Conservation (phyloP, 2,329 filamentous ascomycete genomes). For the Neonectria neomacrospora region DNA sequence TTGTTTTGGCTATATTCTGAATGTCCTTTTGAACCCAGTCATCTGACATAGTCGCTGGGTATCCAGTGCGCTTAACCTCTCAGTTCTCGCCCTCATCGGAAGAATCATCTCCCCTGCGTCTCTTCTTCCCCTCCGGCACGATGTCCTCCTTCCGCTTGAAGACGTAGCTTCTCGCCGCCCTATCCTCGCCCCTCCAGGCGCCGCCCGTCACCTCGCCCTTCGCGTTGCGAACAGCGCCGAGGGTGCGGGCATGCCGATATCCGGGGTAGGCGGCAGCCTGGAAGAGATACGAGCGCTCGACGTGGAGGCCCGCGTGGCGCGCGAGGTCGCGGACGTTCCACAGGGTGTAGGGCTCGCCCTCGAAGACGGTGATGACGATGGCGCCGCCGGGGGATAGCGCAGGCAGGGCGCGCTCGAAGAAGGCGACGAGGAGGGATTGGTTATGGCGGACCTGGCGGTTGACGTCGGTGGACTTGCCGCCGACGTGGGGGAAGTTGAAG, state of each 20-base stretch:
- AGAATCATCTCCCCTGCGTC: constrained; percentile 47
- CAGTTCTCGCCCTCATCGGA: constrained; percentile 48
- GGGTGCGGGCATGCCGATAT: constrained; percentile 78
- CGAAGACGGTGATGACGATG: constrained; percentile 89
- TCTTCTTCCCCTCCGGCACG: constrained; percentile 41
- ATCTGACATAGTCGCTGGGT: background rate
- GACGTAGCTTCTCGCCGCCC: constrained; percentile 67
- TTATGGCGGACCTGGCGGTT: constrained; percentile 95
- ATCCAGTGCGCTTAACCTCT: constrained; percentile 6
- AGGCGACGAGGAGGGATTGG: constrained; percentile 78
- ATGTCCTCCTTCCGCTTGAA: constrained; percentile 70
- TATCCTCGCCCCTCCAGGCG: constrained; percentile 56
- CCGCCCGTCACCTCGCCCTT: constrained; percentile 56
- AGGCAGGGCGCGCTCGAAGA: constrained; percentile 67
- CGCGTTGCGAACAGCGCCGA: constrained; percentile 70
- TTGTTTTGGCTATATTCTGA: background rate
- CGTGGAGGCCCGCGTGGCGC: constrained; percentile 77
- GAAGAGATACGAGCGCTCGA: constrained; percentile 77
- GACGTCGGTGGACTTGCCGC: constrained; percentile 90
- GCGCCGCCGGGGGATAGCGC: constrained; percentile 60
- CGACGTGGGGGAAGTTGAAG: constrained; percentile 98
- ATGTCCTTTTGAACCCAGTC: background rate
- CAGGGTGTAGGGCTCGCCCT: constrained; percentile 91
- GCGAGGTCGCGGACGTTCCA: constrained; percentile 95
- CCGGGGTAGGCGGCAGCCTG: constrained; percentile 74